Base-by-base conservation (phyloP, 129 eudicot species). In the Chrysanthemum makinoi region DNA sequence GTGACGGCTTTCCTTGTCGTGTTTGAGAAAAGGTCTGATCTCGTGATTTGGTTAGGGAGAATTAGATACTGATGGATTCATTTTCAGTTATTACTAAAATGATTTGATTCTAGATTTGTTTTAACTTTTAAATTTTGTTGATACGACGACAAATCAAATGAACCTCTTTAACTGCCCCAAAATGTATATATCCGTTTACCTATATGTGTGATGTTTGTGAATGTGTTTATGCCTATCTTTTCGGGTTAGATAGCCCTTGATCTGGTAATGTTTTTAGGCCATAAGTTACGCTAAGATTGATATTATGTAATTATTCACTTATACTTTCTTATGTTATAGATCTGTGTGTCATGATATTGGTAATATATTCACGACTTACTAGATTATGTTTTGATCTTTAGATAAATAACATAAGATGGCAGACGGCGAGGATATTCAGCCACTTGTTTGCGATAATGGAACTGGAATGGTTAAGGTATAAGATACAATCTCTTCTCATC, bases 381-480 rank as follows among this genome's bases (percentile, higher is more conserved):
- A 4, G 46, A 39, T 10, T 43, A 44, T 52, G 39, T 69, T 39
- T 6, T 53, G 28, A 53, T 77, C 1, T 43, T 77, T 62, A 77
- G 81, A 63, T 70, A 62, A 70, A 62, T 69, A 62, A 71, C 81
- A 69, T 43, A 80, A 80, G 54, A 80, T 80, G 84, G 80, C 84
- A 47, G 84, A 75, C 13, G 77, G 68, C 14, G 84, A 80, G 65
- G 84, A 80, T 69, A 80, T 75, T 80, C 84, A 80, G 24, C 84
- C 86, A 50, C 82, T 82, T 54, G 85, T 81, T 47, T 81, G 82
- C 62, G 85, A 81, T 35, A 81, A 81, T 81, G 85, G 85, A 75
- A 77, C 85, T 26, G 83, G 86, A 82, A 82, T 79, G 86, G 83
- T 82, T 17, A 82, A 82, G 86, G 83, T 79, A 70, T n/a, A n/a